Evolutionary conservation across 2,329 filamentous ascomycete genomes (phyloP).

Genomic region (Dryadomyces quercus-mongolicae): DNA sequence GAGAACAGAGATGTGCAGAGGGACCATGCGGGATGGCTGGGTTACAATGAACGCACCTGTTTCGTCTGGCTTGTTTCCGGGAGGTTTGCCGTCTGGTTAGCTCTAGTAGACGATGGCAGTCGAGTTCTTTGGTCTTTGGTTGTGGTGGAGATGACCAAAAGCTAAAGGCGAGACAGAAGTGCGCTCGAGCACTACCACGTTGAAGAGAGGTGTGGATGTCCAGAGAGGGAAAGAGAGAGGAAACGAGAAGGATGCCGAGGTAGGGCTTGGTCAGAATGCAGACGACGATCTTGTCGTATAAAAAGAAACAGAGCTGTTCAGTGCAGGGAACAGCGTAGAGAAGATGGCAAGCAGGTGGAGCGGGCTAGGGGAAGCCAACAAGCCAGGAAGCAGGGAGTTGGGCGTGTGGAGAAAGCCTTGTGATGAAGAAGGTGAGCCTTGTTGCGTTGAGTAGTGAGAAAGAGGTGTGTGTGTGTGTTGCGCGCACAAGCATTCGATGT

Average conservation of each 20-base stretch:
- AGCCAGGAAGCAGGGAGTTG: too few relatives aligned
- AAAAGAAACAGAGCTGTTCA: neutral
- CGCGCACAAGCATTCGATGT: conserved; percentile 4
- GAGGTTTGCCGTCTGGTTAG: neutral
- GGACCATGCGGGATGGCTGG: neutral
- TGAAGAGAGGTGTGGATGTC: too few relatives aligned
- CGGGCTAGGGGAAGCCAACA: neutral
- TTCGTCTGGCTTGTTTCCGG: neutral
- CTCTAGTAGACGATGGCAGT: neutral
- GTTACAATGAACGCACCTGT: neutral
- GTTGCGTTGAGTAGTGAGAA: too few relatives aligned
- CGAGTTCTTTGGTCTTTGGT: too few relatives aligned
- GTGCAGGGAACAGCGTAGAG: neutral
- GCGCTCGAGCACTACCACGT: too few relatives aligned
- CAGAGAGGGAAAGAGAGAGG: too few relatives aligned
- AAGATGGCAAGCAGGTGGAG: neutral
- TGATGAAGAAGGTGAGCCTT: too few relatives aligned
- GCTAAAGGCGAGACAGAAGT: neutral
- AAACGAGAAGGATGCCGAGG: too few relatives aligned
- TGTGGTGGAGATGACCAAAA: too few relatives aligned
- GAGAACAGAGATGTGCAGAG: neutral
- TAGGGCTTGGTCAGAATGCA: too few relatives aligned
- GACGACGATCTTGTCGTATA: too few relatives aligned
- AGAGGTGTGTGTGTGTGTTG: neutral
- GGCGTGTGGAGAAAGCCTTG: too few relatives aligned